phyloP scores from a whole-genome alignment of 2,329 filamentous ascomycete genomes.

The Xylariaceae sp. region DNA sequence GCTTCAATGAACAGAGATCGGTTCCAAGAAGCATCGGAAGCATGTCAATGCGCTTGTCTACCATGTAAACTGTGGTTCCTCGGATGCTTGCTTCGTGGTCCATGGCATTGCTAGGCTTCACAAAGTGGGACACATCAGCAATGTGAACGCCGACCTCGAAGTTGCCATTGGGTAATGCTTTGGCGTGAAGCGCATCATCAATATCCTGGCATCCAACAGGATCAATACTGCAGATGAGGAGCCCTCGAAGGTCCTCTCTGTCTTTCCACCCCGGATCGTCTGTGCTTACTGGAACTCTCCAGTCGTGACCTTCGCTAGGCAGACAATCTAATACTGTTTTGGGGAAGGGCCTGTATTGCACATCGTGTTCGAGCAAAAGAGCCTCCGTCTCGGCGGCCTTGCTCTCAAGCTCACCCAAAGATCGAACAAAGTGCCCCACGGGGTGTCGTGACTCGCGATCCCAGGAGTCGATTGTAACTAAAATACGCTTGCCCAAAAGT shows the following conservation, averaged over 20 bases:
- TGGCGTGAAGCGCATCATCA: conserved; percentile 91
- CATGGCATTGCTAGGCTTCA: conserved; percentile 96
- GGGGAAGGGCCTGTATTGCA: conserved; percentile 95
- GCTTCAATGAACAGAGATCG: conserved; percentile 92
- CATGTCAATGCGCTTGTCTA: conserved; percentile 99
- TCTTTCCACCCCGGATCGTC: conserved; percentile 85
- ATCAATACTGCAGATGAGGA: conserved; percentile 96
- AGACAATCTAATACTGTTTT: conserved; percentile 93
- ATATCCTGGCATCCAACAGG: conserved; percentile 96
- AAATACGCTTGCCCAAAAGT: conserved; percentile 81
- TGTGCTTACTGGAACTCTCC: conserved; percentile 78
- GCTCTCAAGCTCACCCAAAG: conserved; percentile 87
- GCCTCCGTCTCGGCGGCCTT: conserved; percentile 98
- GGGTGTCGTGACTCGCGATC: conserved; percentile 90
- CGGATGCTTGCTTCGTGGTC: conserved; percentile 90
- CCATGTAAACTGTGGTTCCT: conserved; percentile 93
- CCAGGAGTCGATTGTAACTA: conserved; percentile 95
- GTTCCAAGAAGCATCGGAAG: conserved; percentile 93
- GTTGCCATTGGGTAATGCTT: conserved; percentile 82
- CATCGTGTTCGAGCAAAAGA: conserved; percentile 88
- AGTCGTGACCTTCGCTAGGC: conserved; percentile 85
- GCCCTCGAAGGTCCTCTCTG: conserved; percentile 74
- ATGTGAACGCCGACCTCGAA: conserved; percentile 97
- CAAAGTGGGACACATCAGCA: conserved; percentile 98
- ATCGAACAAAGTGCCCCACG: conserved; percentile 88